These are phyloP conservation scores for Blumeriella jaapii DNA, from an alignment of 2,329 filamentous ascomycete species.

Conservation along the genomic window DNA sequence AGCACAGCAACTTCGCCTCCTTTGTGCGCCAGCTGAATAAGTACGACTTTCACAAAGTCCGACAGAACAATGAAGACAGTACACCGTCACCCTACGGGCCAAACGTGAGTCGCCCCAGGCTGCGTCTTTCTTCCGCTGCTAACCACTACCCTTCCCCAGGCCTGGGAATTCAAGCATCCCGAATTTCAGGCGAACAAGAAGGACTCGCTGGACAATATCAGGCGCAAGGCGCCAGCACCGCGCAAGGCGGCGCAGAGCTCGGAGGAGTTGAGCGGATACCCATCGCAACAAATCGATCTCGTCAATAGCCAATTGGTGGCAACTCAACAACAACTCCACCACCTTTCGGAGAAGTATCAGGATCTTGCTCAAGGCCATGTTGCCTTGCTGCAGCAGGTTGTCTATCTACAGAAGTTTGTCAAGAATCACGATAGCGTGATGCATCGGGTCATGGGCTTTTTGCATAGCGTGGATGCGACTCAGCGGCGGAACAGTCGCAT, in stretches of 20 bases:
- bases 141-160: constrained; percentile 35
- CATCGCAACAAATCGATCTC: constrained; percentile 78
- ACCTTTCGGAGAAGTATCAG: constrained; percentile 72
- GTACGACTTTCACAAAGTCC: constrained; percentile 97
- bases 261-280: constrained; percentile 65
- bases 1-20: constrained; percentile 96
- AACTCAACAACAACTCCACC: constrained; percentile 84
- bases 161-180: constrained; percentile 95
- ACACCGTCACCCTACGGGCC: constrained; percentile 71
- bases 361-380: constrained; percentile 59
- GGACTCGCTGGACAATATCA: constrained; percentile 91
- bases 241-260: constrained; percentile 54
- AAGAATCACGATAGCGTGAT: constrained; percentile 62
- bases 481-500: constrained; percentile 50
- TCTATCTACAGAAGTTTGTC: constrained; percentile 48
- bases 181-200: constrained; percentile 95
- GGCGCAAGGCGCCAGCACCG: constrained; percentile 85
- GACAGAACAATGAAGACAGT: constrained; percentile 79
- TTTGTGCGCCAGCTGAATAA: constrained; percentile 95
- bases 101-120: constrained; percentile 42
- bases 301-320: constrained; percentile 81
- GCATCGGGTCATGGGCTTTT: constrained; percentile 57
- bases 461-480: constrained; percentile 53
- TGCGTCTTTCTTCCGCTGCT: background rate
- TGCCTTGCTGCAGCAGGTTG: constrained; percentile 49